Evolutionary conservation across 768 basidiomycete genomes (phyloP).

Genomic region (Suillus americanus): DNA sequence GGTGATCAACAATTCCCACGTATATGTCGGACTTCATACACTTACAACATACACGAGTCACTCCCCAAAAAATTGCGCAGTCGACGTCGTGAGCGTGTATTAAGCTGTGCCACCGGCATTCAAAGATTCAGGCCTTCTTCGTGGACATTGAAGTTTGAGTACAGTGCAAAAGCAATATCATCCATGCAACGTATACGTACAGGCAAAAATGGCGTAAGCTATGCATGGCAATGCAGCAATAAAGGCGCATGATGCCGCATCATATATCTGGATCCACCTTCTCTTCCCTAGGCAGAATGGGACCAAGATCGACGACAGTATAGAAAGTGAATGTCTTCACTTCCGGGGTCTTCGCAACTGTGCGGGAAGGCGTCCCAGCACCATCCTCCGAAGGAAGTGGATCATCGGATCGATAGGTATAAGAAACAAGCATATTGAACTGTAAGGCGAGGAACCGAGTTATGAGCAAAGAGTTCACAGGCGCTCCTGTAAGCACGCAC

Average conservation of each 20-base stretch:
- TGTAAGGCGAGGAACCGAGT: slow-evolving; percentile 32
- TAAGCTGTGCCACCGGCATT: background rate
- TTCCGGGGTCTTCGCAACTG: slow-evolving; percentile 57
- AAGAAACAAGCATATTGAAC: slow-evolving; percentile 94
- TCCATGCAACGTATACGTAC: background rate
- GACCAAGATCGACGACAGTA: slow-evolving; percentile 77
- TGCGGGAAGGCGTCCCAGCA: slow-evolving; percentile 43
- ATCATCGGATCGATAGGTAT: slow-evolving; percentile 93
- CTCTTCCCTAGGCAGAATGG: slow-evolving; percentile 63
- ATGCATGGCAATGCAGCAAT: background rate
- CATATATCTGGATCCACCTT: slow-evolving; percentile 23
- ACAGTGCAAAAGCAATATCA: background rate
- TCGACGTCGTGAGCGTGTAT: background rate
- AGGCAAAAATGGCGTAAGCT: background rate
- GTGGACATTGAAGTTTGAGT: too few species aligned
- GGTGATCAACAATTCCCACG: background rate
- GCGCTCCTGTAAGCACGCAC: slow-evolving; percentile 41
- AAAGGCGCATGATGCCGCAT: background rate
- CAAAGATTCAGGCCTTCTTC: background rate
- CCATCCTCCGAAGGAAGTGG: slow-evolving; percentile 64
- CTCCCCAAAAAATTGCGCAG: background rate
- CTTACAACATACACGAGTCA: background rate
- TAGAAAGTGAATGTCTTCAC: slow-evolving; percentile 91
- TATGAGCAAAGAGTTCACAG: background rate
- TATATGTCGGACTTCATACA: background rate